Evolutionary conservation across 2,329 filamentous ascomycete genomes (phyloP), one percentile per base, ranked within the genome.

Genomic region (Fusarium beomiforme): DNA sequence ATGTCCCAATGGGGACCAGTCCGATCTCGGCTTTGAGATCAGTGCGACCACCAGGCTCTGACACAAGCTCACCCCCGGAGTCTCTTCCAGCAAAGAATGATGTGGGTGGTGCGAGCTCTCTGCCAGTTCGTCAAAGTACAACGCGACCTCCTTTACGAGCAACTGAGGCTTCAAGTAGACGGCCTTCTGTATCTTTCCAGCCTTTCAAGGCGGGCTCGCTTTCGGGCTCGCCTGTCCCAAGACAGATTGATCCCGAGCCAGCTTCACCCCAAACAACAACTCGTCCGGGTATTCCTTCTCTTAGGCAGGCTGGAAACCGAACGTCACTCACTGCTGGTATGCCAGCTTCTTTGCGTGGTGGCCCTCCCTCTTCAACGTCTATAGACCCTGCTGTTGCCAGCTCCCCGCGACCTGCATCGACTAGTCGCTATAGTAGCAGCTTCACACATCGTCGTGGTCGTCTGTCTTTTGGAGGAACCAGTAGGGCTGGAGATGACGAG

Each of bases 191-290:
- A 24, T 97, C 93, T 1, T 97, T 98, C 76, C 93, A 97, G 75
- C 95, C 95, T 0, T 99, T 99, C 85, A 99, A 99, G 81, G 93
- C 95, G 17, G 95, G 95, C 14, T 97, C 95, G 3, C 85, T 98
- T n/a, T 97, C 95, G 4, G 94, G 93, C 7, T 98, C 95, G 8
- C 95, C 95, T 0, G 79, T 86, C n/a, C 83, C 83, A 31, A 83
- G 86, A 33, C 78, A 83, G 10, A 78, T 81, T 5, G 87, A 89
- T 16, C 79, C 81, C 17, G 88, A 89, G 51, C 86, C 88, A 17
- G 83, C 85, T 34, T 91, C 89, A 6, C 87, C 88, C 5, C 84
- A 85, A 46, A 89, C 88, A 1, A 76, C 86, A 12, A 77, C 83
- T 24, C 84, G 87, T 29, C 80, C 83, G 9, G 85, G 84, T 7